Conservation (phyloP, 2,329 filamentous ascomycete species). For the Colletotrichum lini region DNA sequence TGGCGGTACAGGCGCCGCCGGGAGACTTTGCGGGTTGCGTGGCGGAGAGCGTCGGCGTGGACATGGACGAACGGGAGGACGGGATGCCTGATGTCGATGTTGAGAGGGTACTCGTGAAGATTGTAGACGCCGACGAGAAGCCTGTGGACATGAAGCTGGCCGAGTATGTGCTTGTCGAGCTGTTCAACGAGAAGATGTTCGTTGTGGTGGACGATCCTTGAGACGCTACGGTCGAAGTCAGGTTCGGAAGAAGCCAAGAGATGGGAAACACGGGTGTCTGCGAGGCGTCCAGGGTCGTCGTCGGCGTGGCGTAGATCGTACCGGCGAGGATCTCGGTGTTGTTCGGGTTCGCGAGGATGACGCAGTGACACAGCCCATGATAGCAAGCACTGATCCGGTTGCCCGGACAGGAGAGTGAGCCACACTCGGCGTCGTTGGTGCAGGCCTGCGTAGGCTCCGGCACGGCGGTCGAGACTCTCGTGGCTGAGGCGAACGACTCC, state of each 20-base stretch:
- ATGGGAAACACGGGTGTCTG: not conserved
- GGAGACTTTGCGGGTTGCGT: constrained; percentile 5
- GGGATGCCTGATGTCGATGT: not conserved
- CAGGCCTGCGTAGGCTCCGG: constrained; percentile 19
- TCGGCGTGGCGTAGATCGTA: not conserved
- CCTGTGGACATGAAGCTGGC: not conserved
- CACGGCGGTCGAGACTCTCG: not conserved
- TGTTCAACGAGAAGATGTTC: not conserved
- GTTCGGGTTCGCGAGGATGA: not conserved
- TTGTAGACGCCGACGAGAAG: not conserved
- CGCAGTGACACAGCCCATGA: constrained; percentile 15
- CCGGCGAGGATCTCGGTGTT: not conserved
- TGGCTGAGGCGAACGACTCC: not conserved
- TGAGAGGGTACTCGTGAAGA: not conserved
- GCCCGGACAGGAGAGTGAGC: not conserved
- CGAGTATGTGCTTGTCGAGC: not conserved
- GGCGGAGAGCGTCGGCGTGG: constrained; percentile 11
- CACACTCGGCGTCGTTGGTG: constrained; percentile 7
- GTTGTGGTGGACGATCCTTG: not conserved
- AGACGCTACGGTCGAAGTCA: not conserved
- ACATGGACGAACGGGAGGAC: not conserved
- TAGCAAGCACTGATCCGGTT: constrained; percentile 10
- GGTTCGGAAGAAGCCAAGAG: not conserved
- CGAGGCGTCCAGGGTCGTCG: not conserved
- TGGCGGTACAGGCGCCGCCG: not conserved